phyloP scores from a whole-genome alignment of 495 filamentous ascomycete species.

The Opeltia flavorubescens region DNA sequence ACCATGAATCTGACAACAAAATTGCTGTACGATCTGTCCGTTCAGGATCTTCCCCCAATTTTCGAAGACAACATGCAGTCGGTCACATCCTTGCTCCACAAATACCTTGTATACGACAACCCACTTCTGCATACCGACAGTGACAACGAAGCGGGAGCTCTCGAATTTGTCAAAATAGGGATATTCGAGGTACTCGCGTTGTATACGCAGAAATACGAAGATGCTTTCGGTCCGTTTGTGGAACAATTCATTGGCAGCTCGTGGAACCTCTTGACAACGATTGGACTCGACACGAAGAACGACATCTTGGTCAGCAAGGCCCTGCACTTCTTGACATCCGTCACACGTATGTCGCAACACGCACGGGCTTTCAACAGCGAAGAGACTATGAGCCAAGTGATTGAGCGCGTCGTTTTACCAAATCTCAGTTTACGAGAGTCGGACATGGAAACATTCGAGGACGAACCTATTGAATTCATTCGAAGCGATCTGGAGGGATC shows the following conservation, averaged over 20 bases:
- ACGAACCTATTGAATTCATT: constrained; percentile 98
- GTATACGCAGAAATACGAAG: constrained; percentile 85
- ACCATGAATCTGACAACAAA: constrained; percentile 79
- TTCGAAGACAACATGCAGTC: constrained; percentile 73
- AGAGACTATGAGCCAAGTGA: constrained; percentile 59
- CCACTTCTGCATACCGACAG: constrained; percentile 65
- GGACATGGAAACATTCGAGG: constrained; percentile 91
- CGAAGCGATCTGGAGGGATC: constrained; percentile 90
- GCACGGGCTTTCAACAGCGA: constrained; percentile 75
- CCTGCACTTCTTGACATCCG: constrained; percentile 82
- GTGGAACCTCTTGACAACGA: constrained; percentile 77
- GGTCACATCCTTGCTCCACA: constrained; percentile 69
- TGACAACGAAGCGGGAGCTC: constrained; percentile 67
- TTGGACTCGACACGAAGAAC: constrained; percentile 79
- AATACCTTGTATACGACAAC: constrained; percentile 86
- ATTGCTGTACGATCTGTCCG: constrained; percentile 88
- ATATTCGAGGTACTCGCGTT: constrained; percentile 82
- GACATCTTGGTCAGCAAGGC: constrained; percentile 93
- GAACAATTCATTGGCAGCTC: constrained; percentile 72
- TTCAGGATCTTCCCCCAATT: constrained; percentile 85
- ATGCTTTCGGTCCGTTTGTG: constrained; percentile 69
- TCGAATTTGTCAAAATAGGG: constrained; percentile 78
- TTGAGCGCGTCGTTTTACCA: constrained; percentile 88
- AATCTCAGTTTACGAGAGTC: constrained; percentile 82
- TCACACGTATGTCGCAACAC: constrained; percentile 61